Evolutionary conservation across 2,329 filamentous ascomycete species (phyloP), one percentile per base, ranked within the genome.

Genomic region (Xylariaceae sp.): DNA sequence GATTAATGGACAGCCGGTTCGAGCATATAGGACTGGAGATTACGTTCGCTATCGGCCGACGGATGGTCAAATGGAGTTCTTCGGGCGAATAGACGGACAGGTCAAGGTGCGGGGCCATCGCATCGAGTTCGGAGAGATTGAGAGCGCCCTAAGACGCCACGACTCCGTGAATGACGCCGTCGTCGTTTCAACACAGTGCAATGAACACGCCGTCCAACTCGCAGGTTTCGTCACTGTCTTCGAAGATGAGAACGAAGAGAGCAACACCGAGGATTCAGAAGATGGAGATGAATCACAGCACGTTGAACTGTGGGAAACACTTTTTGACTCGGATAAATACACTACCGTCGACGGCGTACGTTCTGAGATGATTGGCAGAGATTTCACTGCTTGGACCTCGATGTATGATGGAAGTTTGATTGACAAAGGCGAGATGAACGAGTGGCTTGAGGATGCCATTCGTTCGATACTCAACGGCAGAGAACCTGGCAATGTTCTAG

Each of bases 391-490:
- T 26, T 56, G 53, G 53, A 56, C 53, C 9, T 56, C 53, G 6
- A 56, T 56, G 53, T 56, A 56, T n/a, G 45, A 49, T 12, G 53
- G 53, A 6, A 44, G n/a, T 16, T 6, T 28, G 11, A 56, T 56
- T 6, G 45, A 49, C 7, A 56, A 49, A 16, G 11, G 14, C 12
- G 45, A 49, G 21, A 56, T 56, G 53, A 36, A 56, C 26, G 53
- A 56, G 39, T 56, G 53, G 53, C 39, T 56, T 9, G 45, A 56
- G 19, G 53, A 56, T 24, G 50, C 53, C 4, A 48, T 56, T 28
- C 21, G 31, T 16, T 36, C 53, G 9, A 43, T 56, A n/a, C 53
- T 33, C 17, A 44, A 56, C 24, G 53, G 45, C 9, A 12, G 19
- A 24, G 16, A n/a, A n/a, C 37, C 53, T 11, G 44, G 45, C 16